Evolutionary conservation across 768 basidiomycete genomes (phyloP), one percentile per base, ranked within the genome.

Genomic region (Hygrophoropsis aurantiaca): DNA sequence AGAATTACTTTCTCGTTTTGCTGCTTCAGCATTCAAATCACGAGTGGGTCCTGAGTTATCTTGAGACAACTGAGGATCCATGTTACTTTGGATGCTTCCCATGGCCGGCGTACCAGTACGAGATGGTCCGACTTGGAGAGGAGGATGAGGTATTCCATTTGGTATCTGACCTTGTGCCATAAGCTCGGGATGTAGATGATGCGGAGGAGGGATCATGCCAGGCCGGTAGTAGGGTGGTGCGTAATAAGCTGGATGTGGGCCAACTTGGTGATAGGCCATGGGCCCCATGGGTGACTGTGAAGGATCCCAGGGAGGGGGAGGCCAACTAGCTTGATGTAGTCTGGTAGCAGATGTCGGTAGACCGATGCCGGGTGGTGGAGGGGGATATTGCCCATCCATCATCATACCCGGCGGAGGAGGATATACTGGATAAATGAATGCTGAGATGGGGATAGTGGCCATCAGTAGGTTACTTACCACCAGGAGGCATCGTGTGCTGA

Each of bases 261-360:
- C 36, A 40, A 54, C 27, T 46, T 64, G 57, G 41, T 64, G 56
- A 48, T 74, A 77, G 43, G 68, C 69, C 23, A 68, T 61, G 16
- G 66, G 63, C 30, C 55, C 62, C 58, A 58, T 60, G 49, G 55
- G 51, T 5, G 52, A 42, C 10, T 39, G 55, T 21, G 42, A n/a
- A 36, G 21, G 32, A 44, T 47, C 26, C 18, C 62, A 62, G 19
- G 69, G 59, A 2, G 66, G 58, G 54, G 52, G 65, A 16, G 61
- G 61, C 76, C 72, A 80, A 47, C 61, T 70, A 35, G 73, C 59
- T 40, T 68, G 59, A 52, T 75, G 71, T 42, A 74, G 52, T 42
- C 80, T 67, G 4, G 79, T 66, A 8, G 79, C 73, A 26, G 81
- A 82, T 4, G 79, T 81, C 19, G 82, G 82, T 34, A 78, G 69